These are phyloP conservation scores for Penicillium paneum DNA, from an alignment of 2,329 filamentous ascomycete species.

Conservation along the genomic window DNA sequence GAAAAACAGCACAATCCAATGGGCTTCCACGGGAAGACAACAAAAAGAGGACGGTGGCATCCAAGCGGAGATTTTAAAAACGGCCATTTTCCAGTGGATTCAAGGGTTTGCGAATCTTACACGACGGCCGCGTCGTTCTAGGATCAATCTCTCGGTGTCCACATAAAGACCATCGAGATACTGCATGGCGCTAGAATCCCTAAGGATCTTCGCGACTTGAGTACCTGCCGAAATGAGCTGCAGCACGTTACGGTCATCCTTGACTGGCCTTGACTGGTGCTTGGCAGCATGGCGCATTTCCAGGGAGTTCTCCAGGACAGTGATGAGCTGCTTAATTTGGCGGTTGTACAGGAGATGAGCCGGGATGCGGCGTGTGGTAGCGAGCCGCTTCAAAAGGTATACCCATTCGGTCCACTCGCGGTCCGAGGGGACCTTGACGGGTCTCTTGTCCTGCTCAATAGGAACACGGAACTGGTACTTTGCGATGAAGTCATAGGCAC, in stretches of 20 bases:
- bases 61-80: background rate
- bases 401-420: conserved; percentile 93
- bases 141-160: conserved; percentile 74
- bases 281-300: conserved; percentile 85
- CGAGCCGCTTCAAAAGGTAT: conserved; percentile 77
- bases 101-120: conserved; percentile 36
- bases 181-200: conserved; percentile 79
- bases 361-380: conserved; percentile 81
- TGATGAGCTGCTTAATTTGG: conserved; percentile 88
- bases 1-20: conserved; percentile 2
- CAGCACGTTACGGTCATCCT: conserved; percentile 84
- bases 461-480: conserved; percentile 90
- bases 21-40: conserved; percentile 1
- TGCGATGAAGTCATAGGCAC: conserved; percentile 85
- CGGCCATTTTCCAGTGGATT: conserved; percentile 13
- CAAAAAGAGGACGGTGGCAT: background rate
- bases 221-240: conserved; percentile 84
- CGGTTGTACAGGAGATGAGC: conserved; percentile 81
- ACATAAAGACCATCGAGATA: conserved; percentile 78
- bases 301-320: conserved; percentile 80
- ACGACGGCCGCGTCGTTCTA: conserved; percentile 54
- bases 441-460: conserved; percentile 75
- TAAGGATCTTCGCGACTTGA: conserved; percentile 82
- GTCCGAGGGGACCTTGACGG: conserved; percentile 69
- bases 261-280: conserved; percentile 76